Evolutionary conservation across 1,284 basidiomycete species (phyloP).

Genomic region (Irpex sp.): DNA sequence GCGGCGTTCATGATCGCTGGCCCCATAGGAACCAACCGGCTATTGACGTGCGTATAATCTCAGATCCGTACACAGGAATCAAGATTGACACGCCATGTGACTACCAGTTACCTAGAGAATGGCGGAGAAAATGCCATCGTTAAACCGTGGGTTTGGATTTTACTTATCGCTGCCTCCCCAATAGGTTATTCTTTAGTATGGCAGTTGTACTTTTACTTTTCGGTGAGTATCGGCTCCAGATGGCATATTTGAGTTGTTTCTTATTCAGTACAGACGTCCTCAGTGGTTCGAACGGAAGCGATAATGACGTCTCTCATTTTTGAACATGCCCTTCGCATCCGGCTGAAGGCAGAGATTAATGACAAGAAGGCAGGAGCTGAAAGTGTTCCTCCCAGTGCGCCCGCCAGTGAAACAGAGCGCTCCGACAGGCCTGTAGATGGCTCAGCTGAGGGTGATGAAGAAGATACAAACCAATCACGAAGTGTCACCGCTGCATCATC

Average conservation of each 20-base stretch:
- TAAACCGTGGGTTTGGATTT: slow-evolving; percentile 54
- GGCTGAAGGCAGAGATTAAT: slow-evolving; percentile 47
- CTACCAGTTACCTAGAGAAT: slow-evolving; percentile 34
- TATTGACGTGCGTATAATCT: not conserved
- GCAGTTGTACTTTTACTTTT: slow-evolving; percentile 30
- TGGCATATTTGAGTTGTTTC: not conserved
- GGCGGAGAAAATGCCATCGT: slow-evolving; percentile 30
- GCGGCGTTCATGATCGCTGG: slow-evolving; percentile 11
- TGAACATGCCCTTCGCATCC: slow-evolving; percentile 62
- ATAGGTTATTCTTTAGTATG: slow-evolving; percentile 28
- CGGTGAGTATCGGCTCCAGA: slow-evolving; percentile 7
- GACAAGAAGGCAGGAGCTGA: slow-evolving; percentile 1
- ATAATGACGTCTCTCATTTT: slow-evolving; percentile 67
- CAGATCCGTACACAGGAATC: not conserved
- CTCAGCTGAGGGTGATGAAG: slow-evolving; percentile 13
- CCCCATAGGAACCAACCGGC: slow-evolving; percentile 30
- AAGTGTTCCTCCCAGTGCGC: slow-evolving; percentile 6
- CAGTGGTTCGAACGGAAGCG: slow-evolving; percentile 49
- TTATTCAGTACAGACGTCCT: slow-evolving; percentile 27
- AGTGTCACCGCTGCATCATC: slow-evolving; percentile 2
- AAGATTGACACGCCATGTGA: not conserved
- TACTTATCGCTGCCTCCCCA: slow-evolving; percentile 52
- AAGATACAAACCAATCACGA: slow-evolving; percentile 7
- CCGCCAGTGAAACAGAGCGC: slow-evolving; percentile 4
- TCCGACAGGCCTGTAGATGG: slow-evolving; percentile 3